These are phyloP conservation scores for Tanozyma kutaoensis DNA, from an alignment of 805 yeast species.

Conservation along the genomic window DNA sequence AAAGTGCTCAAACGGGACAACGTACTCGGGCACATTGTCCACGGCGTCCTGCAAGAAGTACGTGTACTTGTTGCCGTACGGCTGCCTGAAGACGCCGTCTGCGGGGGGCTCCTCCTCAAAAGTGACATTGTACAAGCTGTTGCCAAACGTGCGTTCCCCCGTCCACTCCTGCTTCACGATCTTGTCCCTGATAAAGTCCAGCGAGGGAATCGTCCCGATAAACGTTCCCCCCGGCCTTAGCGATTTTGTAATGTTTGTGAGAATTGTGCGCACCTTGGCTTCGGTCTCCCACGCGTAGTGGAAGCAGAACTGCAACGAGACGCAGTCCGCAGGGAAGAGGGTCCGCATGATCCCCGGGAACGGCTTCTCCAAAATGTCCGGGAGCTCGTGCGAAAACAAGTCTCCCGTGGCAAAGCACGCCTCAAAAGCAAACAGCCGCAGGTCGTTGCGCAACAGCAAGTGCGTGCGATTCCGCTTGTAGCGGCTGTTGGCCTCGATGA, in stretches of 20 bases:
- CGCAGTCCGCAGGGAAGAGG: conserved; percentile 73
- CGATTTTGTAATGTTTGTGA: conserved; percentile 64
- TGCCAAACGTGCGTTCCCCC: conserved; percentile 59
- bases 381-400: conserved; percentile 63
- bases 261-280: conserved; percentile 56
- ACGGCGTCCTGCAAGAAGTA: conserved; percentile 87
- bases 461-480: conserved; percentile 39
- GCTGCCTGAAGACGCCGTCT: conserved; percentile 58
- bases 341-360: conserved; percentile 49
- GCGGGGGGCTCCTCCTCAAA: conserved; percentile 72
- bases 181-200: conserved; percentile 67
- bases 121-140: conserved; percentile 66
- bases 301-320: conserved; percentile 82
- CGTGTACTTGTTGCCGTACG: conserved; percentile 74
- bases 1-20: conserved; percentile 85
- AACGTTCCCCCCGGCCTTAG: conserved; percentile 76
- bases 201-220: conserved; percentile 88
- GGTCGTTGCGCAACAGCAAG: conserved; percentile 19
- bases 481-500: conserved; percentile 72
- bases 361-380: conserved; percentile 48
- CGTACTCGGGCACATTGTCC: conserved; percentile 92
- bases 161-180: conserved; percentile 31
- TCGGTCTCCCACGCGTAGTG: conserved; percentile 93
- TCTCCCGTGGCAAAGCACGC: conserved; percentile 88
- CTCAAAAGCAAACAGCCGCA: conserved; percentile 48